Evolutionary conservation across 495 filamentous ascomycete species (phyloP), one percentile per base, ranked within the genome.

Genomic region (Penicillium canescens): DNA sequence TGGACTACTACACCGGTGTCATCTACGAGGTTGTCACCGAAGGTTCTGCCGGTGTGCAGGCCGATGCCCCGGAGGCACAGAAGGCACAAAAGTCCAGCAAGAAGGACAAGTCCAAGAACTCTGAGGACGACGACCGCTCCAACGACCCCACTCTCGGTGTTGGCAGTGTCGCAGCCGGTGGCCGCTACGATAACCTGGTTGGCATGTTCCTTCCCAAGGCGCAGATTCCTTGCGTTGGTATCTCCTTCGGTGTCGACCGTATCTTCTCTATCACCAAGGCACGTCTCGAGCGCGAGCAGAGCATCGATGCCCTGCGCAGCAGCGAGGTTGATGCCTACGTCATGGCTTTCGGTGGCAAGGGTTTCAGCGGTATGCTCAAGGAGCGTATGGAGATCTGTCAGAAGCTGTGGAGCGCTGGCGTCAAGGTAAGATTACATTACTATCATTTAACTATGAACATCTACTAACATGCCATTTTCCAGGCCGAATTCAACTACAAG

Each of bases 1-100:
- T 97, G 31, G 92, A 96, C 67, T 97, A 97, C 72, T 96, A 97
- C 72, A 96, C 93, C 3, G 91, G 91, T 40, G 78, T 96, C 44
- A 97, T 98, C 68, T 97, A 88, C 75, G 93, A 97, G 68, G 86
- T 96, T 26, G 78, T 92, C 53, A 93, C 90, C 12, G 90, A 92
- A 69, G 89, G 88, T 54, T 92, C 89, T 37, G 87, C 88, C 8
- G 63, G 75, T n/a, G 66, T 67, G 13, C 59, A 64, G 24, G 74
- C 65, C 38, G 69, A 74, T 23, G 68, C 73, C 28, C 62, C 74
- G 2, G 77, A 81, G 53, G 67, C 72, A 6, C 66, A 80, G 42
- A 79, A 78, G 42, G 43, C 72, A 23, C 79, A 82, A 59, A 65
- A 75, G 60, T 71, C 79, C 48, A 75, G 78, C 56, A 88, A 87